Evolutionary conservation across 2,329 filamentous ascomycete species (phyloP).

Genomic region (Alternaria burnsii): DNA sequence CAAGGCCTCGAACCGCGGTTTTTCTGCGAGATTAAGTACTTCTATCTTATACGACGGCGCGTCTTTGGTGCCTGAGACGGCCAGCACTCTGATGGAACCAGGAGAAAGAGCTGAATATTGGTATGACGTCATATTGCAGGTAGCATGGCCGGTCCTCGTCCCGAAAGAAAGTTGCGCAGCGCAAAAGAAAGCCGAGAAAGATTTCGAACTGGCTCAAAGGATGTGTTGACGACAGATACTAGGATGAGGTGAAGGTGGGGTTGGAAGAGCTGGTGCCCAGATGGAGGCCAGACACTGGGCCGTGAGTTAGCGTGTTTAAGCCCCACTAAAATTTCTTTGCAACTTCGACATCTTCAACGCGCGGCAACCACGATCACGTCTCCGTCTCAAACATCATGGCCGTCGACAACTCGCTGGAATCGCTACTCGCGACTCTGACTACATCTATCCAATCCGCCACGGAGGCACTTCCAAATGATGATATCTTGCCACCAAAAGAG

Average conservation of each 20-base stretch:
- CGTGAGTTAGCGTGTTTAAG: conserved; percentile 1
- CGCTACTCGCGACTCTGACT: conserved; percentile 56
- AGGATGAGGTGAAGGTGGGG: not conserved
- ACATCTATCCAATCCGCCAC: conserved; percentile 71
- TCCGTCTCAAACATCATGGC: conserved; percentile 39
- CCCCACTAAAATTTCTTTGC: conserved; percentile 28
- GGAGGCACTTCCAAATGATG: conserved; percentile 61
- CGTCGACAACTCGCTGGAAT: conserved; percentile 50
- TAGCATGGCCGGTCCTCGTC: not conserved
- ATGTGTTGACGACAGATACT: not conserved
- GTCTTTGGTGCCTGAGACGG: not conserved
- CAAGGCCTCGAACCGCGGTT: not conserved
- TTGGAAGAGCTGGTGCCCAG: not conserved
- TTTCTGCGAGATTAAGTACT: not conserved
- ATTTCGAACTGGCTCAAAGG: not conserved
- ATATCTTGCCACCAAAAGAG: conserved; percentile 76
- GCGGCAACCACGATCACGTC: conserved; percentile 12
- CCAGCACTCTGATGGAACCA: not conserved
- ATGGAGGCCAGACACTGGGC: not conserved
- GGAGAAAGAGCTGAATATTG: not conserved
- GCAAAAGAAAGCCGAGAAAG: not conserved
- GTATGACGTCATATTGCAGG: not conserved
- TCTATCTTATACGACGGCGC: not conserved
- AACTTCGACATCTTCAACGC: conserved; percentile 8
- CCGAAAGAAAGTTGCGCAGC: not conserved